Evolutionary conservation across 2,329 filamentous ascomycete species (phyloP), one percentile per base, ranked within the genome.

Genomic region (Fusarium gaditjirri): DNA sequence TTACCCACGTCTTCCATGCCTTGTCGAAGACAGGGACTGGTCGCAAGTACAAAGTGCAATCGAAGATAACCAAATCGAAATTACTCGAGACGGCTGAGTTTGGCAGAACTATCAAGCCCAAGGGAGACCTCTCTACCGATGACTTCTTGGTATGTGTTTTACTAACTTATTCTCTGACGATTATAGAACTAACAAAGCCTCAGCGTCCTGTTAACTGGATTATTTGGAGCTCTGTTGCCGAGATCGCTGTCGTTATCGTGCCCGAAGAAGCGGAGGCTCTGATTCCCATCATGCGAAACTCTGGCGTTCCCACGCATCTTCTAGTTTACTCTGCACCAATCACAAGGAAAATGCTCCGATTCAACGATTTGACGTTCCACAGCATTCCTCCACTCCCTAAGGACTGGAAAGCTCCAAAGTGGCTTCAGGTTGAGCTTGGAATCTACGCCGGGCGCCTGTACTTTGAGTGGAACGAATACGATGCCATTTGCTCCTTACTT

Each of bases 381-480:
- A 79, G 85, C 4, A 81, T 88, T 3, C 90, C 91, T 0, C 33
- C 78, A 0, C 78, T 91, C 0, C 84, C 87, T 0, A 5, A 36
- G 0, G 69, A 71, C 3, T 88, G 85, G 83, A 64, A 72, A 4
- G 79, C 85, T 1, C 89, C 90, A 0, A 46, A 69, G 0, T 90
- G 88, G 87, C 79, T 92, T 1, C 82, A 78, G 2, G 82, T 88
- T 1, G 87, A 92, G 73, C 76, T 92, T 0, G 90, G 90, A 0
- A 82, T 92, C 12, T 85, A 91, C 59, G 82, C 88, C 0, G 91
- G 90, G 0, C 83, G 89, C 0, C 81, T 92, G 0, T 92, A 92
- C 72, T 86, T 91, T 57, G 81, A 85, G 0, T 88, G 82, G 78
- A 70, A 80, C 0, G 88, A 91, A 47, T 83, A 85, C 49, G 49